These are phyloP conservation scores for Cymbidium sinense DNA, from an alignment of 106 monocot genomes.

Conservation along the genomic window DNA sequence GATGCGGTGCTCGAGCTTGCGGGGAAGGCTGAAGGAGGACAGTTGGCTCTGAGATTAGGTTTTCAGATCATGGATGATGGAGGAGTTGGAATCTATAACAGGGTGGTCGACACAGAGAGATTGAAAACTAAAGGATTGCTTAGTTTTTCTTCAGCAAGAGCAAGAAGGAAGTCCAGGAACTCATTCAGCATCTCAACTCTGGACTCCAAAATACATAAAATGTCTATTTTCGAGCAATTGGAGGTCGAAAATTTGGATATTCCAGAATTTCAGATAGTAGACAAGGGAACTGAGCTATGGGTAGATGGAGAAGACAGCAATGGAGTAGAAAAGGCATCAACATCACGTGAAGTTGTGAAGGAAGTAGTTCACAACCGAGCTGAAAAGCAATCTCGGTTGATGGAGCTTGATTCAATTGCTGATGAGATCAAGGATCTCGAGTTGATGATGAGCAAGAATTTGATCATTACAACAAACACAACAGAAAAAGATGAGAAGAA, in stretches of 20 bases:
- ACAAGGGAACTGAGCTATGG: slow-evolving; percentile 53
- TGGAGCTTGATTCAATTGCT: slow-evolving; percentile 55
- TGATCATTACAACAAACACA: not conserved
- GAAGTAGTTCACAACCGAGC: slow-evolving; percentile 17
- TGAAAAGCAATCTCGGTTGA: slow-evolving; percentile 25
- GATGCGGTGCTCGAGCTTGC: slow-evolving; percentile 34
- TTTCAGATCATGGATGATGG: slow-evolving; percentile 82
- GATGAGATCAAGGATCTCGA: slow-evolving; percentile 55
- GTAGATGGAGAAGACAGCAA: not conserved
- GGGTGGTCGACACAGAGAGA: no score
- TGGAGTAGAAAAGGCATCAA: slow-evolving; percentile 6
- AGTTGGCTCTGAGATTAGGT: slow-evolving; percentile 51
- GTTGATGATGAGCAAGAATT: slow-evolving; percentile 18
- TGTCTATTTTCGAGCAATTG: not conserved
- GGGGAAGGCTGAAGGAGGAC: slow-evolving; percentile 69
- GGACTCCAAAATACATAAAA: not conserved
- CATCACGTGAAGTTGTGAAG: slow-evolving; percentile 37
- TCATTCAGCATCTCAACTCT: slow-evolving; percentile 2
- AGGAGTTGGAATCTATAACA: slow-evolving; percentile 33
- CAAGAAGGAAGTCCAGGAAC: not conserved
- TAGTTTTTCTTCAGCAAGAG: slow-evolving; percentile 20
- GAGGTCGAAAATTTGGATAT: not conserved
- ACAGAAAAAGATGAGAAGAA: slow-evolving; percentile 1
- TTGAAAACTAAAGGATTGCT: not conserved
- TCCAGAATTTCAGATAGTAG: slow-evolving; percentile 48